A percentile compares a stretch with the other conserved stretches of the same genome.
These are phyloP conservation scores for Stropharia rugosoannulata DNA, from an alignment of 768 basidiomycete genomes.

Conservation along the genomic window DNA sequence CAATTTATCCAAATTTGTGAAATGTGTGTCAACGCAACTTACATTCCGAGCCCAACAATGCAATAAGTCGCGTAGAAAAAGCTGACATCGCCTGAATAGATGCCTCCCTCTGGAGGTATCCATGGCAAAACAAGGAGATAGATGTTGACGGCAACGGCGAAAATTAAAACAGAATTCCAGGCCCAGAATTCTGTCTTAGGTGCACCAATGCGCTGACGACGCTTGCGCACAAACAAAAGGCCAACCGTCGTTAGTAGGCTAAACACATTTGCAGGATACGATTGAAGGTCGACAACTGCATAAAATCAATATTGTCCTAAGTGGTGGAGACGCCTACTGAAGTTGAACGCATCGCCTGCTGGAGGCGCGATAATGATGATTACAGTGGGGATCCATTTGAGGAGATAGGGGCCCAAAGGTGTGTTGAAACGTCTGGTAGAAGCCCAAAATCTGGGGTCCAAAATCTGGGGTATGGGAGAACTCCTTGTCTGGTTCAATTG, in stretches of 20 bases:
- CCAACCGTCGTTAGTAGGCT: constrained; percentile 34
- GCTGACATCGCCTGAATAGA: constrained; percentile 37
- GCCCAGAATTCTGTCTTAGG: constrained; percentile 33
- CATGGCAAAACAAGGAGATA: constrained; percentile 40
- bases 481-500: constrained; percentile 35
- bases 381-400: constrained; percentile 45
- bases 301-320: background rate
- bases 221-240: constrained; percentile 34
- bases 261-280: constrained; percentile 36
- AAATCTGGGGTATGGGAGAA: constrained; percentile 50
- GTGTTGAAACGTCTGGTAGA: constrained; percentile 53
- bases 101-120: constrained; percentile 38
- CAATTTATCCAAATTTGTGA: constrained; percentile 1
- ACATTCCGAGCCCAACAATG: constrained; percentile 36
- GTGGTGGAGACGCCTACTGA: constrained; percentile 26
- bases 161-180: constrained; percentile 35
- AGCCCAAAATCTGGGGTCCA: constrained; percentile 49
- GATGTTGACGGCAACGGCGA: constrained; percentile 35
- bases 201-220: constrained; percentile 28
- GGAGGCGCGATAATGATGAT: constrained; percentile 49
- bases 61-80: constrained; percentile 44
- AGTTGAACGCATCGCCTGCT: constrained; percentile 42
- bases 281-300: constrained; percentile 37
- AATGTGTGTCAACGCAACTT: constrained; percentile 11
- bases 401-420: constrained; percentile 42